Evolutionary conservation across 768 basidiomycete species (phyloP), one percentile per base, ranked within the genome.

Genomic region (Kwoniella sp.): DNA sequence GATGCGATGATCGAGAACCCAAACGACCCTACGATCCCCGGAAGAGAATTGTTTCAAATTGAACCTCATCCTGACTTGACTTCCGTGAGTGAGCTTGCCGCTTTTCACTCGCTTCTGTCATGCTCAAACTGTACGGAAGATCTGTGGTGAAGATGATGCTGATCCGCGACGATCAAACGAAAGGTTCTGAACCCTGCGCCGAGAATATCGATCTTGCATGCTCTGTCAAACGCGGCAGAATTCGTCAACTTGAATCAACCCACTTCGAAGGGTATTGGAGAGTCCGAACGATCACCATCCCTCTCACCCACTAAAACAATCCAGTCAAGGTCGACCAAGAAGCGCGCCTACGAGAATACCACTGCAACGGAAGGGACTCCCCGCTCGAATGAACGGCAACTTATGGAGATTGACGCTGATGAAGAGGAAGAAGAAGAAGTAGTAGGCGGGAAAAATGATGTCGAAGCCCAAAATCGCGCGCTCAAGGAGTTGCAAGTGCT

Each of bases 151-250:
- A n/a, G n/a, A n/a, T n/a, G n/a, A n/a, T n/a, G n/a, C n/a, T n/a
- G n/a, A n/a, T n/a, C n/a, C n/a, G n/a, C n/a, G n/a, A n/a, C n/a
- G n/a, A n/a, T n/a, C 68, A 29, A 64, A 25, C 3, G 40, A 10
- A 27, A 76, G 74, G 57, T 65, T 1, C 55, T 67, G 9, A 59
- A 77, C 48, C 75, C 75, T 8, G 65, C 75, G 19, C 69, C 73
- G 24, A 52, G 75, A 37, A 68, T 70, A 29, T 65, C 75, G 0
- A 65, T 77, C 15, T 52, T 77, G 17, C 65, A 72, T 24, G 71
- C 70, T n/a, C 54, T 77, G 1, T 65, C 68, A 12, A 26, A 58
- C 36, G 46, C 48, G 26, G 30, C 22, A 19, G 44, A 37, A 44
- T 57, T 62, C 25, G 27, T 36, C 21, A 22, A 9, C 17, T 19